These are phyloP conservation scores for Eurotiales sp. DNA, from an alignment of 2,329 filamentous ascomycete genomes.

Conservation along the genomic window DNA sequence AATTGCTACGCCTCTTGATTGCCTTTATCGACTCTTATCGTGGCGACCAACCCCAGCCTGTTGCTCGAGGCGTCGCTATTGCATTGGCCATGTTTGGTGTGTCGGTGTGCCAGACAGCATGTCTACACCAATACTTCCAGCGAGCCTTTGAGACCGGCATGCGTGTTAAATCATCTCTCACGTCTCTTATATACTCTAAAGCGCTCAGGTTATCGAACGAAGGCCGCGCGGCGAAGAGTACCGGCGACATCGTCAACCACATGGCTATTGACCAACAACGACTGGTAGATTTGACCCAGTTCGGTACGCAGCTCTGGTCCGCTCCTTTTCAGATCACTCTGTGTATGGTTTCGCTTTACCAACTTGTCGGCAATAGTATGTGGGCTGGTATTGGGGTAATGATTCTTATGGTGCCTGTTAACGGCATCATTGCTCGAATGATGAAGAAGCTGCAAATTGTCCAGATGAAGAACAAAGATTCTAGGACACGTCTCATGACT, in stretches of 20 bases:
- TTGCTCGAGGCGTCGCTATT: constrained; percentile 80
- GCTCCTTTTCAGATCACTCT: constrained; percentile 94
- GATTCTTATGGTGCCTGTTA: constrained; percentile 95
- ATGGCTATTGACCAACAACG: constrained; percentile 98
- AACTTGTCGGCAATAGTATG: constrained; percentile 93
- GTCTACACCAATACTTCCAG: constrained; percentile 97
- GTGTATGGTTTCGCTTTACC: constrained; percentile 93
- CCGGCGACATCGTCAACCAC: constrained; percentile 97
- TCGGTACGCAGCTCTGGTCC: constrained; percentile 92
- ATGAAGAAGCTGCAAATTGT: constrained; percentile 94
- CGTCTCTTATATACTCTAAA: constrained; percentile 89
- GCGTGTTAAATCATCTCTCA: constrained; percentile 88
- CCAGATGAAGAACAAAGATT: constrained; percentile 99
- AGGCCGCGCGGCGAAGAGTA: constrained; percentile 81
- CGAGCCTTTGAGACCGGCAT: constrained; percentile 91
- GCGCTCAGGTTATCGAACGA: constrained; percentile 88
- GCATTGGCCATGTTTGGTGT: constrained; percentile 88
- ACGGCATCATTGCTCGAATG: constrained; percentile 82
- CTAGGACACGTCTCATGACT: constrained; percentile 86
- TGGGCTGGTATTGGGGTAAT: constrained; percentile 91
- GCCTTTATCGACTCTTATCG: constrained; percentile 76
- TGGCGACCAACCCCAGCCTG: constrained; percentile 63
- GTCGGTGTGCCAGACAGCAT: constrained; percentile 80
- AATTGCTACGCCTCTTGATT: constrained; percentile 81
- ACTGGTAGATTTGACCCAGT: constrained; percentile 90